phyloP scores from a whole-genome alignment of 1,284 basidiomycete genomes.

The Ganoderma meredithae region DNA sequence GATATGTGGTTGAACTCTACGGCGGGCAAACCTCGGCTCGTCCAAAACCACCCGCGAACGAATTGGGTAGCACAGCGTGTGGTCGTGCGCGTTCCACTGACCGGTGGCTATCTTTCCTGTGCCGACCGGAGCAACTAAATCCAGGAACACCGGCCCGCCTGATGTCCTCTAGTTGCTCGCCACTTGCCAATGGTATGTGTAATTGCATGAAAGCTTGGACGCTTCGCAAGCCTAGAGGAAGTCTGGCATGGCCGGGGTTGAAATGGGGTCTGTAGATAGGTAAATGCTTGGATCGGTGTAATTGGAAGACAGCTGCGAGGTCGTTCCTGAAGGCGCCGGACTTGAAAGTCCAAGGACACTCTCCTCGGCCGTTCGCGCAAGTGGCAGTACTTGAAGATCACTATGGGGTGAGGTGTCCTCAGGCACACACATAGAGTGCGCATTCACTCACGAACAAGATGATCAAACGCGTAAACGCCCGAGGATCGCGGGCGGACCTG shows the following conservation, averaged over 20 bases:
- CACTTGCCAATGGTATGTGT: not conserved
- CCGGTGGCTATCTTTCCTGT: not conserved
- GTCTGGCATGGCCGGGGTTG: no score
- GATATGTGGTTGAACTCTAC: not conserved
- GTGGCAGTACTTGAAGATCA: no score
- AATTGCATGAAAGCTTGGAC: not conserved
- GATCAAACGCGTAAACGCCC: not conserved
- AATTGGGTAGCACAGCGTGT: slow-evolving; percentile 5
- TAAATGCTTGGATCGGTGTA: not conserved
- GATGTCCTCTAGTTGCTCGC: not conserved
- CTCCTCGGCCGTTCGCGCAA: no score
- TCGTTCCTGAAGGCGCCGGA: not conserved
- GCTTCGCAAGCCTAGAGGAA: not conserved
- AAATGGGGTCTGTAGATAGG: not conserved
- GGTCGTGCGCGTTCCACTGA: not conserved
- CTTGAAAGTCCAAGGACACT: not conserved
- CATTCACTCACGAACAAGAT: not conserved
- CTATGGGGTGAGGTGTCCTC: not conserved
- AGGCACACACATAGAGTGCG: not conserved
- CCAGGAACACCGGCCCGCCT: not conserved
- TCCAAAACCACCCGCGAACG: not conserved
- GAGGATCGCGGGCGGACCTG: not conserved
- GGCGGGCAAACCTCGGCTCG: not conserved
- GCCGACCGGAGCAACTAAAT: not conserved
- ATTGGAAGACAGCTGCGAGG: not conserved